Evolutionary conservation across 192 early-diverging fungal genomes (phyloP).

Genomic region (Entomortierella beljakovae): DNA sequence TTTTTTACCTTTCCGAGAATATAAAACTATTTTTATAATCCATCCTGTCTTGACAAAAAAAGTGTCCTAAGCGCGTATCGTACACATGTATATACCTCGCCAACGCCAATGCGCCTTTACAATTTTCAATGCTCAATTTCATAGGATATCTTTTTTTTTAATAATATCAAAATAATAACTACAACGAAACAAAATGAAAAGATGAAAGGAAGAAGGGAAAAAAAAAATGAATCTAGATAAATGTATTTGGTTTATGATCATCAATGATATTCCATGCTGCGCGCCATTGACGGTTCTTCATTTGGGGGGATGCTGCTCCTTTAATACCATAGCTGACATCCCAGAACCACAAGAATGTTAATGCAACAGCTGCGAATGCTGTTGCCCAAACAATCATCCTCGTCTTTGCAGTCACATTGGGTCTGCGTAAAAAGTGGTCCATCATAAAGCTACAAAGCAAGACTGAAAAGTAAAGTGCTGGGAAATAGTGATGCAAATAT

Average conservation of each 20-base stretch:
- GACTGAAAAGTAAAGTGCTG: constrained; percentile 93
- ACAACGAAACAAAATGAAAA: background rate
- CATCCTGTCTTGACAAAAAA: no score
- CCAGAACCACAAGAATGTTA: constrained; percentile 81
- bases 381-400: constrained; percentile 55
- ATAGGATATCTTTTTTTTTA: no score
- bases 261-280: constrained; percentile 84
- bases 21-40: no score
- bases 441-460: constrained; percentile 79
- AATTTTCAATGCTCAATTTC: no score
- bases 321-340: constrained; percentile 87
- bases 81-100: no score
- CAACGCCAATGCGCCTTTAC: no score
- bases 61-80: no score
- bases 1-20: no score
- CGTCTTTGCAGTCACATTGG: constrained; percentile 5
- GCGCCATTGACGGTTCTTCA: constrained; percentile 76
- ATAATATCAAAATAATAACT: background rate
- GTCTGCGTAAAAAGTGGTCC: constrained; percentile 70
- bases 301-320: constrained; percentile 68
- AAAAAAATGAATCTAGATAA: constrained; percentile 7
- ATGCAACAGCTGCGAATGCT: constrained; percentile 55
- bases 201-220: background rate
- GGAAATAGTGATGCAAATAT: constrained; percentile 98
- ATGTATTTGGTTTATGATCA: constrained; percentile 55